A percentile compares a stretch with the other conserved stretches of the same genome.
Conservation (phyloP, 2,329 filamentous ascomycete species). For the Diaporthe helianthi region DNA sequence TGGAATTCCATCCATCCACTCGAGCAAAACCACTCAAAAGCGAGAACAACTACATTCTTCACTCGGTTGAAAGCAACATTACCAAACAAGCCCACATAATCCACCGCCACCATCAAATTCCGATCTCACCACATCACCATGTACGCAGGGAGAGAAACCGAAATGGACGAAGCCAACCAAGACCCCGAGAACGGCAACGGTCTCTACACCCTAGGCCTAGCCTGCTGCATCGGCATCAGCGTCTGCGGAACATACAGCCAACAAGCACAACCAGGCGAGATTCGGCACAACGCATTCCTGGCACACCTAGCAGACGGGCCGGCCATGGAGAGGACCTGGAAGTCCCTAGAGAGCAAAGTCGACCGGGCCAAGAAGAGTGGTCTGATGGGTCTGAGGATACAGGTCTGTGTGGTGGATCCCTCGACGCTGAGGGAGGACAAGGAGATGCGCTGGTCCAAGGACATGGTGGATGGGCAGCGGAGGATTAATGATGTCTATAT, state of each 20-base stretch:
- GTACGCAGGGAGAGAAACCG: not conserved
- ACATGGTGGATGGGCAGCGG: not conserved
- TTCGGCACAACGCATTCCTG: not conserved
- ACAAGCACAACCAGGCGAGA: not conserved
- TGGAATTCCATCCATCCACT: not conserved
- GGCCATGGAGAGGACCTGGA: not conserved
- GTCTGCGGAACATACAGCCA: not conserved
- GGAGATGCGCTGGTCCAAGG: not conserved
- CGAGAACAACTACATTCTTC: not conserved
- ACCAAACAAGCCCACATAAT: too few relatives aligned
- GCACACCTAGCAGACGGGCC: not conserved
- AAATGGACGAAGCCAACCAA: not conserved
- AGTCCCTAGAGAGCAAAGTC: not conserved
- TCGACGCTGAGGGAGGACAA: not conserved
- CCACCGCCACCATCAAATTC: not conserved
- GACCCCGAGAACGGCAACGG: not conserved
- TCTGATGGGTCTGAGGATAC: not conserved
- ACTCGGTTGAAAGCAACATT: not conserved
- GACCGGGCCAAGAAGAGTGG: not conserved
- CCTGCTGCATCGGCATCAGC: slow-evolving; percentile 3
- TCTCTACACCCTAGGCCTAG: not conserved
- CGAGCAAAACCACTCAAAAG: not conserved
- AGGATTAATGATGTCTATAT: not conserved
- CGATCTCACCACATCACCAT: not conserved
- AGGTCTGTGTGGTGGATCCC: not conserved